These are phyloP conservation scores for Talaromyces sp. DNA, from an alignment of 2,329 filamentous ascomycete genomes.

Conservation along the genomic window DNA sequence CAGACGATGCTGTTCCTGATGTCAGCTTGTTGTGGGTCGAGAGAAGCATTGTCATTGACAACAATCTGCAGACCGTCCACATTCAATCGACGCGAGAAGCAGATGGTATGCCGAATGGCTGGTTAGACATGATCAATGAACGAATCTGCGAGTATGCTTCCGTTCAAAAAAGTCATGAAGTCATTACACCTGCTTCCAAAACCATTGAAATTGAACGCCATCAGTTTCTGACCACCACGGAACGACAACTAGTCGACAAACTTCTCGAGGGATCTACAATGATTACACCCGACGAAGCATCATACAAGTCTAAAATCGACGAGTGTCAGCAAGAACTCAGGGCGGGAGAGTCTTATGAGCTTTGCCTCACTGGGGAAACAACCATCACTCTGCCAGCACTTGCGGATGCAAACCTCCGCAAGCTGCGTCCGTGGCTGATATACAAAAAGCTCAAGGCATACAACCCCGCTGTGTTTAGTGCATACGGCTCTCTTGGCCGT, in stretches of 20 bases:
- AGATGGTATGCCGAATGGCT: conserved; percentile 43
- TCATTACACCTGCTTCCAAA: conserved; percentile 12
- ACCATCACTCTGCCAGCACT: conserved; percentile 45
- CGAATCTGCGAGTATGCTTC: conserved; percentile 11
- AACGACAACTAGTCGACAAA: conserved; percentile 20
- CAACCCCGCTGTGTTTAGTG: conserved; percentile 81
- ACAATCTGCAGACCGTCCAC: conserved; percentile 54
- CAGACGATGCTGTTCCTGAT: conserved; percentile 52
- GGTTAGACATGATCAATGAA: conserved; percentile 19
- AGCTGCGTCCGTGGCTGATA: conserved; percentile 57
- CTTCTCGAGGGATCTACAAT: conserved; percentile 25
- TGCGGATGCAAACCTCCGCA: conserved; percentile 15
- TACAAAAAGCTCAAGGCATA: conserved; percentile 63
- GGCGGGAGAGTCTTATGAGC: conserved; percentile 76
- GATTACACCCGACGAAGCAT: conserved; percentile 32
- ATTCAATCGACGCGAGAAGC: conserved; percentile 59
- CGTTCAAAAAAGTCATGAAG: conserved; percentile 18
- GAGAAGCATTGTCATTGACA: conserved; percentile 71
- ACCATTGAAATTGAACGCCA: conserved; percentile 1
- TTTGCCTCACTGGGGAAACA: conserved; percentile 75
- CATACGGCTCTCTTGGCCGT: conserved; percentile 65
- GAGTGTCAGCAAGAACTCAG: conserved; percentile 66
- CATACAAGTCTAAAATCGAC: conserved; percentile 62
- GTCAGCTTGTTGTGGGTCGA: conserved; percentile 71
- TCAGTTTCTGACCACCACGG: conserved; percentile 1